Evolutionary conservation across 345 rosid species (phyloP).

Genomic region (Heritiera littoralis): DNA sequence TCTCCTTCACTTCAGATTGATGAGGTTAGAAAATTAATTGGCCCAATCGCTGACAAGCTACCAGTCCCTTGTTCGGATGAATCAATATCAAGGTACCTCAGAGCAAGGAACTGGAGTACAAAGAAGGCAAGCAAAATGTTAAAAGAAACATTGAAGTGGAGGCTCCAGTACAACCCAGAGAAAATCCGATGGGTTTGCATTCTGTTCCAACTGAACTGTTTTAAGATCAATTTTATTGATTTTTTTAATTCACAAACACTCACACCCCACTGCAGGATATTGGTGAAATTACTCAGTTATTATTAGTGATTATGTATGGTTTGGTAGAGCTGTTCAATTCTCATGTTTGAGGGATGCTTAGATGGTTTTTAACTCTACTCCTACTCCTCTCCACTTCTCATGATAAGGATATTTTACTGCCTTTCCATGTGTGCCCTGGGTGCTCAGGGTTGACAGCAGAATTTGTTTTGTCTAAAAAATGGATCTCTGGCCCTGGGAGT

Average conservation of each 20-base stretch:
- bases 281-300: not conserved
- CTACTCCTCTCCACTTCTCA: not conserved
- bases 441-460: not conserved
- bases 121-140: constrained; percentile 77
- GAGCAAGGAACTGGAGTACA: constrained; percentile 66
- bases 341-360: no score
- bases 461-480: not conserved
- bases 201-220: not conserved
- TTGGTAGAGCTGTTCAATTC: not conserved
- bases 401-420: not conserved
- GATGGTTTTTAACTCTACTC: not conserved
- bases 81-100: constrained; percentile 57
- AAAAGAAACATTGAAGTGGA: constrained; percentile 69
- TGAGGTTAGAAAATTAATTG: constrained; percentile 61
- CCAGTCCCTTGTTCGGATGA: constrained; percentile 58
- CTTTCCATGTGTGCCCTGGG: not conserved
- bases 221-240: not conserved
- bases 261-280: not conserved
- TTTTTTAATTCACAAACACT: constrained; percentile 13
- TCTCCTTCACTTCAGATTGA: constrained; percentile 43
- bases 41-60: constrained; percentile 52
- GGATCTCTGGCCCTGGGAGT: not conserved
- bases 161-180: constrained; percentile 66
- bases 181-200: constrained; percentile 62
- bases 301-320: not conserved